These are phyloP conservation scores for Neopestalotiopsis rosae DNA, from an alignment of 2,329 filamentous ascomycete genomes.

Conservation along the genomic window DNA sequence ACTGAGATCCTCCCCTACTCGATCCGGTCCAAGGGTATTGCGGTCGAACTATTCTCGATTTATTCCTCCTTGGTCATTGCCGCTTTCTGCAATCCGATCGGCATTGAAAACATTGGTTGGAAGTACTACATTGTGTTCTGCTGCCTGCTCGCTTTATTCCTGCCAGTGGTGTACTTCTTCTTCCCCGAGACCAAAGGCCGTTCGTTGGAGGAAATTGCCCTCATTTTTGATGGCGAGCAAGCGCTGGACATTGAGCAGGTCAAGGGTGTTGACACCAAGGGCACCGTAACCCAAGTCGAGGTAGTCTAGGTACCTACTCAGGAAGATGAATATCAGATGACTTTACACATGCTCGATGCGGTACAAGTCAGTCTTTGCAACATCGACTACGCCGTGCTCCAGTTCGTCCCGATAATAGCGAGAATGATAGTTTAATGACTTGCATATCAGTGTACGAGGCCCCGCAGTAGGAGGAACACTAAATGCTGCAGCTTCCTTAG, in stretches of 20 bases:
- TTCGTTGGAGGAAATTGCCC: slow-evolving; percentile 35
- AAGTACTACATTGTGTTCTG: slow-evolving; percentile 47
- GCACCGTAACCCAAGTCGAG: slow-evolving; percentile 5
- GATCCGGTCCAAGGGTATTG: slow-evolving; percentile 42
- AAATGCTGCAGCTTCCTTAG: not conserved
- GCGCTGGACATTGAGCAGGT: slow-evolving; percentile 24
- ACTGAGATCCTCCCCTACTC: slow-evolving; percentile 45
- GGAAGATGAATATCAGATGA: not conserved
- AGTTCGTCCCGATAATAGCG: no score
- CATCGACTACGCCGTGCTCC: no score
- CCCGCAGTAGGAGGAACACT: no score
- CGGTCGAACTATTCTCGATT: slow-evolving; percentile 30
- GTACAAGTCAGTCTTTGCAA: not conserved
- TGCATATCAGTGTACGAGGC: no score
- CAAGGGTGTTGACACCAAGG: slow-evolving; percentile 22
- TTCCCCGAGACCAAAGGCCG: slow-evolving; percentile 37
- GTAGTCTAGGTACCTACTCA: not conserved
- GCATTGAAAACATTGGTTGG: slow-evolving; percentile 43
- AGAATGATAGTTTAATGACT: no score
- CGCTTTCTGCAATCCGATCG: slow-evolving; percentile 44
- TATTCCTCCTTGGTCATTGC: slow-evolving; percentile 35
- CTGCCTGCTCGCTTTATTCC: slow-evolving; percentile 33
- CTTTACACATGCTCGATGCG: not conserved
- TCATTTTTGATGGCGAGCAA: slow-evolving; percentile 30
- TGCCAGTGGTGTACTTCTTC: slow-evolving; percentile 41